phyloP scores from a whole-genome alignment of 2,329 filamentous ascomycete genomes.

The Microthyrium microscopicum region DNA sequence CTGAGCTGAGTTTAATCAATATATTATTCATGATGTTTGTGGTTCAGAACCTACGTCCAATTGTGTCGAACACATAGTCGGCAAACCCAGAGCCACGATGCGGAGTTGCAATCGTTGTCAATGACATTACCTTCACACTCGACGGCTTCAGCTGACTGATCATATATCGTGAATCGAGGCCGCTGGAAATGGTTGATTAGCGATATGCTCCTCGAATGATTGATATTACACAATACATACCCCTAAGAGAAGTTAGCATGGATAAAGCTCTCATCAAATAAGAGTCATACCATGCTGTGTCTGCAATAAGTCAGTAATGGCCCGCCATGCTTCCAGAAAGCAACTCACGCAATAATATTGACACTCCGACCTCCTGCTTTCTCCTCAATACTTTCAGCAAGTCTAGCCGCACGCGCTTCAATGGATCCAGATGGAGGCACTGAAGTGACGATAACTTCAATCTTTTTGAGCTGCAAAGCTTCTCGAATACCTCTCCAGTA shows the following conservation, averaged over 20 bases:
- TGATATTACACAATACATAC: no score
- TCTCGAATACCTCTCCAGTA: conserved; percentile 50
- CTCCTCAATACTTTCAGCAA: conserved; percentile 35
- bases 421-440: conserved; percentile 44
- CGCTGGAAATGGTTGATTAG: conserved; percentile 22
- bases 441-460: conserved; percentile 43
- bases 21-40: conserved; percentile 13
- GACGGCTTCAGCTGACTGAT: conserved; percentile 39
- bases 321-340: not conserved
- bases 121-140: conserved; percentile 58
- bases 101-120: conserved; percentile 46
- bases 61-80: conserved; percentile 41
- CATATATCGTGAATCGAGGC: conserved; percentile 48
- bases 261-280: not conserved
- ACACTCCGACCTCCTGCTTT: conserved; percentile 40
- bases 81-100: conserved; percentile 45
- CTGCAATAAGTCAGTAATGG: conserved; percentile 15
- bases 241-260: not conserved
- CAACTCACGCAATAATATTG: conserved; percentile 45
- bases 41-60: conserved; percentile 35
- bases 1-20: not conserved
- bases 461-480: conserved; percentile 36
- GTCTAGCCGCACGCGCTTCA: conserved; percentile 36
- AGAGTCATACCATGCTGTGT: conserved; percentile 35
- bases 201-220: not conserved